Conservation (phyloP, 192 early-diverging fungal genomes). For the Linnemannia exigua region DNA sequence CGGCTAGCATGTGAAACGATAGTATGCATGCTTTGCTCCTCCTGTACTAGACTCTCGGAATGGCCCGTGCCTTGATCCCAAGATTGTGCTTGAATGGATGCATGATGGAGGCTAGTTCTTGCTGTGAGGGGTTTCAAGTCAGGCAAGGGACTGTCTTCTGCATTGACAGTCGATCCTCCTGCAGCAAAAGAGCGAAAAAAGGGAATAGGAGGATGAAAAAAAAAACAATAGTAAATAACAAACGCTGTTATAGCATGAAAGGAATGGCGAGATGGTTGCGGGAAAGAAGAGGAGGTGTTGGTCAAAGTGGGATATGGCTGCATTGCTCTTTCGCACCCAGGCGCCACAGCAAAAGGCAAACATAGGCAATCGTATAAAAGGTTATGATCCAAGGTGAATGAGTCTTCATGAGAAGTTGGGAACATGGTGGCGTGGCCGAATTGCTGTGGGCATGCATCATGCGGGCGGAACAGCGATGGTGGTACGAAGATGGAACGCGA, state of each 20-base stretch:
- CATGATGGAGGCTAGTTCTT: not conserved
- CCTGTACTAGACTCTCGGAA: not conserved
- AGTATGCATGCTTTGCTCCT: slow-evolving; percentile 1
- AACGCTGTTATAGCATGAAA: not conserved
- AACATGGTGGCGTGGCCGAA: not conserved
- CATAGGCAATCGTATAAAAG: not conserved
- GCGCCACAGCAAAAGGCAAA: not conserved
- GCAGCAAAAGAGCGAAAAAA: not conserved
- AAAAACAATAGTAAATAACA: not conserved
- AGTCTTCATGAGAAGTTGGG: not conserved
- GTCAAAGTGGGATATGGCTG: not conserved
- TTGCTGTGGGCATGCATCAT: slow-evolving; percentile 2
- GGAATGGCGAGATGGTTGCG: not conserved
- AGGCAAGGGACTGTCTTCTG: not conserved
- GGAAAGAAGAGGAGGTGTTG: not conserved
- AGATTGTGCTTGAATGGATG: not conserved
- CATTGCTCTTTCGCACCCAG: not conserved
- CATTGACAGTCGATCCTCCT: not conserved
- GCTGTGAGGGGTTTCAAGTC: not conserved
- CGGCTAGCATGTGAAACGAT: not conserved
- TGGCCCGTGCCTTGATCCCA: slow-evolving; percentile 8
- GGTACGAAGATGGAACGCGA: not conserved
- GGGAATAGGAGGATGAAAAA: not conserved
- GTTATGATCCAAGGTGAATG: not conserved
- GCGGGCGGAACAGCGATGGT: not conserved